Conservation (phyloP, 2,329 filamentous ascomycete genomes). For the Colletotrichum tofieldiae region DNA sequence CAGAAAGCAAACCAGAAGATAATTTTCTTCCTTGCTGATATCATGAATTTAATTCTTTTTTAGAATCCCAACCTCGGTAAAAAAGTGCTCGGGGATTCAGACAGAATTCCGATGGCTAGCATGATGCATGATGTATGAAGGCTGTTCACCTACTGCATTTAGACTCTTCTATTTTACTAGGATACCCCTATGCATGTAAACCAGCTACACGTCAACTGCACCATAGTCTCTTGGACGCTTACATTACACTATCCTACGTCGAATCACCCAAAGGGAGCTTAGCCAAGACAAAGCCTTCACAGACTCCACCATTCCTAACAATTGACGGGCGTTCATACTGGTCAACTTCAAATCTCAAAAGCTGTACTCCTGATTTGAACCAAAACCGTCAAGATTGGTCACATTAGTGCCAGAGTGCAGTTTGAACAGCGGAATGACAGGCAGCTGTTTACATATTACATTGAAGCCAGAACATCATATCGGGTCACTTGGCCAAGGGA, state of each 20-base stretch:
- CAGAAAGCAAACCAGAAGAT: background rate
- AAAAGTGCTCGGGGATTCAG: too few species aligned
- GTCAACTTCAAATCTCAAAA: background rate
- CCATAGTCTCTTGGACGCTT: background rate
- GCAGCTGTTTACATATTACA: background rate
- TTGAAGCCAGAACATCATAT: background rate
- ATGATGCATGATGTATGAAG: too few species aligned
- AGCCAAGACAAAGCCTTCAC: background rate
- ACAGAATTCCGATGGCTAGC: too few species aligned
- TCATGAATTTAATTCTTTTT: too few species aligned
- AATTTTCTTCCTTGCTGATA: too few species aligned
- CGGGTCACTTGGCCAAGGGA: background rate
- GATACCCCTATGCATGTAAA: background rate
- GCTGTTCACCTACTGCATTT: too few species aligned
- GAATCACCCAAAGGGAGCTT: background rate
- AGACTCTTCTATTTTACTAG: too few species aligned
- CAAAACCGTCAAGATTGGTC: background rate
- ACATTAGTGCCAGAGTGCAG: background rate
- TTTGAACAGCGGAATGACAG: background rate
- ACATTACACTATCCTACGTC: background rate
- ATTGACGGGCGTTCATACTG: background rate
- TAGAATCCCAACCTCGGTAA: background rate
- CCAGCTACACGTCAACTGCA: background rate
- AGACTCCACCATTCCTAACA: background rate
- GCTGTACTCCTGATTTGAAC: background rate